Base-by-base conservation (phyloP, 2,329 filamentous ascomycete species). In the Neopestalotiopsis clavispora region DNA sequence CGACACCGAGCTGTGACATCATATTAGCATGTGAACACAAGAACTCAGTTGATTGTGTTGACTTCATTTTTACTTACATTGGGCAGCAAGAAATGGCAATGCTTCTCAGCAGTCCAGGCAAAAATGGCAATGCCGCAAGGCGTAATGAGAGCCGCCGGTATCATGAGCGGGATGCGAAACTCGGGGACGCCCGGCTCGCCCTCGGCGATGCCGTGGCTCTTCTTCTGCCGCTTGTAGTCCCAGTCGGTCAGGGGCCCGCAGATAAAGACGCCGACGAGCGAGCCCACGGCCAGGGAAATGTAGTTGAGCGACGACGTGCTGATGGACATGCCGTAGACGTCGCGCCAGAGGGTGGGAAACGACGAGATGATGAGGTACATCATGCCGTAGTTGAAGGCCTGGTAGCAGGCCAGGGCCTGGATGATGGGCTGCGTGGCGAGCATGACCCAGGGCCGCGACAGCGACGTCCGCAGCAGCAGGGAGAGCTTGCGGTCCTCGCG, bases 311-410 rank as follows among this genome's bases (percentile, higher is more conserved):
- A 76, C 14, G 71, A 72, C n/a, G 72, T 69, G 45, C 75, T 74
- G 7, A 68, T 59, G 12, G 58, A 60, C 70, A 73, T 70, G 56
- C 69, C 71, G 70, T 80, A 80, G 5, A 66, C 52, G 4, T 34
- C 59, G 14, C 2, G 82, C 86, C 28, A 87, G 67, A 56, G 84
- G 81, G 12, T 84, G 76, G 38, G 84, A 82, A 62, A 89, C 73
- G 74, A 86, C 80, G 78, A 45, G 83, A 87, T 83, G 61, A 77
- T 52, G 66, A 85, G 80, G 20, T 82, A 83, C 10, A 81, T 83
- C 64, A 83, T 82, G 23, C 85, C 84, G 68, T 84, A 86, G 10
- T 82, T 74, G 40, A 84, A 77, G 3, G 82, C 79, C 65, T 83
- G 79, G 72, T 84, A 84, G 3, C 82, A 72, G 0, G 83, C 81